These are phyloP conservation scores for Amaranthus hypochondriacus DNA, from an alignment of 148 eudicot species.

Conservation along the genomic window DNA sequence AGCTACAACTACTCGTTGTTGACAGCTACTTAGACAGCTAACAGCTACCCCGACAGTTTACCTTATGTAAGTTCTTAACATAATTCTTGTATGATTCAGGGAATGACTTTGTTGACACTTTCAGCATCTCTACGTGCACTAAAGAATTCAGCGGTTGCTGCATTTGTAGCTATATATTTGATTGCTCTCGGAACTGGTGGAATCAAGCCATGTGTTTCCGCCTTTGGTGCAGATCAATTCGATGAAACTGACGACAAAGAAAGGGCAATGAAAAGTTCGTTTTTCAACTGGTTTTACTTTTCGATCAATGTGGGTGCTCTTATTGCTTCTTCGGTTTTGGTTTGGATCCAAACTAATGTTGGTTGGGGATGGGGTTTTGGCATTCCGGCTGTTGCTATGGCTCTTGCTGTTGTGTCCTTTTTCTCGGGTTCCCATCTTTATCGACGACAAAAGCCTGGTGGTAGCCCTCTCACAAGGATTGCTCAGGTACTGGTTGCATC, in stretches of 20 bases:
- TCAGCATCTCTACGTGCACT: slow-evolving; percentile 40
- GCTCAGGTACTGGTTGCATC: slow-evolving; percentile 51
- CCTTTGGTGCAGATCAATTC: slow-evolving; percentile 61
- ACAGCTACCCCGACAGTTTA: too few relatives aligned
- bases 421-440: slow-evolving; percentile 42
- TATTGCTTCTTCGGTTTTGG: slow-evolving; percentile 45
- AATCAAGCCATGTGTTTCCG: slow-evolving; percentile 57
- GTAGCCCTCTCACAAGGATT: slow-evolving; percentile 52
- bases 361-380: slow-evolving; percentile 65
- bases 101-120: slow-evolving; percentile 47
- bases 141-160: slow-evolving; percentile 21
- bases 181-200: slow-evolving; percentile 61
- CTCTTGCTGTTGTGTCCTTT: slow-evolving; percentile 41
- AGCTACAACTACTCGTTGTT: too few relatives aligned
- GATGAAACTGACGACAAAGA: slow-evolving; percentile 45
- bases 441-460: slow-evolving; percentile 49
- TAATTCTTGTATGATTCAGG: slow-evolving; percentile 21
- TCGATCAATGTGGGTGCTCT: slow-evolving; percentile 60
- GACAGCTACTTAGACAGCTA: too few relatives aligned
- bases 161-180: slow-evolving; percentile 39
- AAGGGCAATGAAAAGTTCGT: slow-evolving; percentile 39
- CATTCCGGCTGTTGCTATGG: slow-evolving; percentile 56
- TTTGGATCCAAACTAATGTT: slow-evolving; percentile 50
- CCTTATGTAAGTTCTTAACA: background rate
- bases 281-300: slow-evolving; percentile 53